phyloP scores from a whole-genome alignment of 1,284 basidiomycete genomes.

The Gymnopus androsaceus region DNA sequence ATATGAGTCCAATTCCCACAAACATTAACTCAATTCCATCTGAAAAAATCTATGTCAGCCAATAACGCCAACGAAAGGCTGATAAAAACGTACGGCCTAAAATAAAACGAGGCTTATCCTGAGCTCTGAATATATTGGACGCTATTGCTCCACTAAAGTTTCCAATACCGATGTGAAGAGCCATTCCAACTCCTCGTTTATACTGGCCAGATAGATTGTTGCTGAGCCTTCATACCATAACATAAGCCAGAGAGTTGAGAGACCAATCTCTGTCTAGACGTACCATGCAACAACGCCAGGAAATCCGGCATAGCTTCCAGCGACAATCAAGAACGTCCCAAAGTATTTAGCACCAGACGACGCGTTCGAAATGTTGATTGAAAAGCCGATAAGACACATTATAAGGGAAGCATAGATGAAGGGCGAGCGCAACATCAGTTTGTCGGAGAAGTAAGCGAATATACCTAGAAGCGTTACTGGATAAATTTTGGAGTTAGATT shows the following conservation, averaged over 20 bases:
- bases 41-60: slow-evolving; percentile 25
- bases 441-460: slow-evolving; percentile 64
- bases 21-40: slow-evolving; percentile 72
- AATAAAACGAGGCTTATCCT: slow-evolving; percentile 61
- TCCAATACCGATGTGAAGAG: slow-evolving; percentile 61
- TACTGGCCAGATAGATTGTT: slow-evolving; percentile 67
- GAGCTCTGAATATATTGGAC: slow-evolving; percentile 59
- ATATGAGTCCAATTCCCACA: slow-evolving; percentile 61
- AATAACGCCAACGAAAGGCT: not conserved
- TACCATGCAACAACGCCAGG: slow-evolving; percentile 71
- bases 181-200: slow-evolving; percentile 66
- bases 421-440: slow-evolving; percentile 53
- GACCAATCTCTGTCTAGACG: slow-evolving; percentile 22
- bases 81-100: slow-evolving; percentile 51
- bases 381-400: slow-evolving; percentile 60
- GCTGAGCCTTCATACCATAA: slow-evolving; percentile 46
- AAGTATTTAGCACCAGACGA: slow-evolving; percentile 59
- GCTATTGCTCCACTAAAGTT: slow-evolving; percentile 60
- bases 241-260: not conserved
- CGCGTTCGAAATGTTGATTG: slow-evolving; percentile 59
- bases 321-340: slow-evolving; percentile 64
- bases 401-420: slow-evolving; percentile 60
- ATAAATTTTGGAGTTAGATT: too few species aligned
- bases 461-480: slow-evolving; percentile 52
- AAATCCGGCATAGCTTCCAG: slow-evolving; percentile 62